Evolutionary conservation across 768 basidiomycete genomes (phyloP), one percentile per base, ranked within the genome.

Genomic region (Auriscalpium orientale): DNA sequence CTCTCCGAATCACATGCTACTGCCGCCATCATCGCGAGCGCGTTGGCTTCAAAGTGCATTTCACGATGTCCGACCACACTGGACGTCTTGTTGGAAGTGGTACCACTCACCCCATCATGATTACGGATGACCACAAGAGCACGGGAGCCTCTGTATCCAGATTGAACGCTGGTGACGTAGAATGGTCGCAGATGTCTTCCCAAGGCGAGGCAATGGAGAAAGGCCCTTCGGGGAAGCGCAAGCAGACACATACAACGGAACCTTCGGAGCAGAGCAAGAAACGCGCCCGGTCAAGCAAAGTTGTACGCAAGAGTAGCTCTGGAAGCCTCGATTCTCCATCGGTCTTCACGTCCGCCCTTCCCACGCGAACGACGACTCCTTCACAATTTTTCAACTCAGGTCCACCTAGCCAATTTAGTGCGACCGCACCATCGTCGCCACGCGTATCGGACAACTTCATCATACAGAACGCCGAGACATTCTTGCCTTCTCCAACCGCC

Each of bases 71-170:
- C 67, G 91, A 97, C 63, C 75, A 84, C 63, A 75, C 73, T 22
- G 95, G 94, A 2, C 80, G 87, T 20, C 71, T 91, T 49, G 83
- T 98, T 53, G 95, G 91, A 13, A 78, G 81, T 8, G 93, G 92
- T 5, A 79, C 76, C 53, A 90, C 93, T 1, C 82, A 85, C 34
- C 92, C 95, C 4, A 94, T 99, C 62, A 95, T 98, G 86, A 98
- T 98, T 62, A 99, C 95, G 1, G 97, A 99, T 74, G 97, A 99
- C 70, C 97, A 99, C 74, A 99, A 99, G 73, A 93, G 91, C 33
- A 81, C 74, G 4, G 68, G 66, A 8, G 64, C 67, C 55, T 67
- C 61, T 44, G 53, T 64, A n/a, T 66, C 68, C 64, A 63, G 56
- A 3, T 46, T 53, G 21, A 48, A 18, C 15, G 34, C 58, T 34